These are phyloP conservation scores for Tricholoma sp. DNA, from an alignment of 768 basidiomycete genomes.

Conservation along the genomic window DNA sequence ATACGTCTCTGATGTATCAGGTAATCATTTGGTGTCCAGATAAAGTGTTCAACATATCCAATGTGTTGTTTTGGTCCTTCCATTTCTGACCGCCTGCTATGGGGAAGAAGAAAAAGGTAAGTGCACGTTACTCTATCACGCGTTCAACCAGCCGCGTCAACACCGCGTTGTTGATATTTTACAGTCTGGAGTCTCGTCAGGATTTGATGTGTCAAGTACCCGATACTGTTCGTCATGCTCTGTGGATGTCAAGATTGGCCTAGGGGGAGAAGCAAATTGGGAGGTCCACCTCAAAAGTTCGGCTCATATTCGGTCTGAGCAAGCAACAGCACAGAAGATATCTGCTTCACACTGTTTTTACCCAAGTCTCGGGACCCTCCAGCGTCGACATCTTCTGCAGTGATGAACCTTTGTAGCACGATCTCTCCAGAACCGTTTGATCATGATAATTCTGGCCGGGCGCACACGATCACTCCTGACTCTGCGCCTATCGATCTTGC, in stretches of 20 bases:
- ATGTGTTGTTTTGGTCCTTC: not conserved
- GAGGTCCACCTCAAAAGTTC: not conserved
- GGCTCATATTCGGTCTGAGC: not conserved
- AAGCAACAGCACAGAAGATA: not conserved
- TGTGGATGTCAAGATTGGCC: not conserved
- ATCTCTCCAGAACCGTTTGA: too few relatives aligned
- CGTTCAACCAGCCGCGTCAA: not conserved
- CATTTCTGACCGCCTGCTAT: not conserved
- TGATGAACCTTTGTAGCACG: too few relatives aligned
- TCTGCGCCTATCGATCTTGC: too few relatives aligned
- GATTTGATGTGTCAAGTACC: not conserved
- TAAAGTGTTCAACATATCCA: too few relatives aligned
- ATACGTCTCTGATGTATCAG: too few relatives aligned
- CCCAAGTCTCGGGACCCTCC: not conserved
- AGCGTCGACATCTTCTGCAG: not conserved
- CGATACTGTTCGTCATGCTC: not conserved
- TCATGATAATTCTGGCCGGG: too few relatives aligned
- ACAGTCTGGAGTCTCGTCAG: not conserved
- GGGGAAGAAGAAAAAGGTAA: not conserved
- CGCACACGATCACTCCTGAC: too few relatives aligned
- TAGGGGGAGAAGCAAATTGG: not conserved
- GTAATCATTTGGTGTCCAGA: too few relatives aligned
- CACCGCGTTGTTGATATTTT: too few relatives aligned
- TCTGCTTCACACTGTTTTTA: not conserved
- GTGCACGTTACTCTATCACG: not conserved